Base-by-base conservation (phyloP, 2,329 filamentous ascomycete genomes). In the Paracorniculantispora psalliotae region DNA sequence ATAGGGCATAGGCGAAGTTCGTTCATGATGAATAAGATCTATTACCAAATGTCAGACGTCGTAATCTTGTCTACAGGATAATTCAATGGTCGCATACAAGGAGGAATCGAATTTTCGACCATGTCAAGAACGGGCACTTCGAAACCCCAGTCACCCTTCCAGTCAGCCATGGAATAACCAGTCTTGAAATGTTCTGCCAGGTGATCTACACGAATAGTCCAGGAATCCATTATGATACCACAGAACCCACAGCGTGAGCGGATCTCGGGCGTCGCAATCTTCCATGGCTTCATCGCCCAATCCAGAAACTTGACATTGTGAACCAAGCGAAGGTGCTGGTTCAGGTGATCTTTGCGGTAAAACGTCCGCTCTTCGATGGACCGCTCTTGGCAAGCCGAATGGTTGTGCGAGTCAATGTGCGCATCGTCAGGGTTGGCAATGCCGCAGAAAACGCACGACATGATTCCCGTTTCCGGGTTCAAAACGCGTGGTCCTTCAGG, bases 71-170 rank as follows among this genome's bases (percentile, higher is more conserved):
- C 71, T 72, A 72, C 61, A 61, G 69, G 68, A 70, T 68, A 71
- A 60, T 67, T 68, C 50, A 71, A 62, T 66, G 68, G 69, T 68
- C 73, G 74, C 80, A 76, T 79, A 85, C 82, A 87, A 52, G 84
- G 84, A 57, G 84, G 85, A 60, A 88, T 85, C 49, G 83, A 84
- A 67, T 87, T 87, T 70, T 87, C 84, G 66, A 87, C 81, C 76
- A 86, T 81, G 62, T 84, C 77, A 64, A 85, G 74, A 44, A 87
- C 79, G 37, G 82, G 79, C 28, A 75, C 73, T 58, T 87, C 84
- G 62, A 88, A 87, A 77, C 85, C 85, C 84, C 84, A 87, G 71
- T 85, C 84, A 74, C 85, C 85, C 77, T 86, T 85, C 85, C 85
- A 88, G 70, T 87, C 82, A 62, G 81, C 82, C 84, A 88, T 88